Conservation (phyloP, 1,139 yeast species). For the Candida smagusa region DNA sequence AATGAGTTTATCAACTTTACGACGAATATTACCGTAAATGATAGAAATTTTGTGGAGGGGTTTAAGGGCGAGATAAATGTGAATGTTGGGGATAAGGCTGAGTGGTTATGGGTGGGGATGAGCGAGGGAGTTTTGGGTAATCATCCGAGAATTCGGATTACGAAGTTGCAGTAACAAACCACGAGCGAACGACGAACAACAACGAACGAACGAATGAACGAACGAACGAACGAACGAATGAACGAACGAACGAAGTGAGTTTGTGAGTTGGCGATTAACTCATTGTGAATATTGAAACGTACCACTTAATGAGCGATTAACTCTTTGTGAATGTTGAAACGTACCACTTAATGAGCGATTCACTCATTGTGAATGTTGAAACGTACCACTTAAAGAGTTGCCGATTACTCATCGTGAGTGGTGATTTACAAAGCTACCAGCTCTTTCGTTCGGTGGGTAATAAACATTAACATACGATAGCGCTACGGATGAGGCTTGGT, state of each 20-base stretch:
- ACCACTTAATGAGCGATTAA: too few relatives aligned
- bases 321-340: too few relatives aligned
- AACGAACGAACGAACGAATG: not conserved
- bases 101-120: slow-evolving; percentile 78
- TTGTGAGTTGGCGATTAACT: not conserved
- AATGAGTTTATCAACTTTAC: slow-evolving; percentile 81
- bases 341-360: too few relatives aligned
- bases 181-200: too few relatives aligned
- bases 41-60: slow-evolving; percentile 77
- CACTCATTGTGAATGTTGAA: too few relatives aligned
- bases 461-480: too few relatives aligned
- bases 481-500: too few relatives aligned
- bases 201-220: not conserved
- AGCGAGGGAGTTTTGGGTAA: slow-evolving; percentile 52
- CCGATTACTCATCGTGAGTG: too few relatives aligned
- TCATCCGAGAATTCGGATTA: slow-evolving; percentile 41
- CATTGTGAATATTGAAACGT: too few relatives aligned
- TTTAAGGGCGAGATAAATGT: slow-evolving; percentile 65
- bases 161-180: slow-evolving; percentile 6
- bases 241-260: not conserved
- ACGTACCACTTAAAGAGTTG: too few relatives aligned
- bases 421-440: too few relatives aligned
- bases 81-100: slow-evolving; percentile 47
- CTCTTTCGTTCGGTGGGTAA: too few relatives aligned
- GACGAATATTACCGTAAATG: slow-evolving; percentile 78